Evolutionary conservation across 805 yeast species (phyloP), one percentile per base, ranked within the genome.

Genomic region (Ogataea pilisensis): DNA sequence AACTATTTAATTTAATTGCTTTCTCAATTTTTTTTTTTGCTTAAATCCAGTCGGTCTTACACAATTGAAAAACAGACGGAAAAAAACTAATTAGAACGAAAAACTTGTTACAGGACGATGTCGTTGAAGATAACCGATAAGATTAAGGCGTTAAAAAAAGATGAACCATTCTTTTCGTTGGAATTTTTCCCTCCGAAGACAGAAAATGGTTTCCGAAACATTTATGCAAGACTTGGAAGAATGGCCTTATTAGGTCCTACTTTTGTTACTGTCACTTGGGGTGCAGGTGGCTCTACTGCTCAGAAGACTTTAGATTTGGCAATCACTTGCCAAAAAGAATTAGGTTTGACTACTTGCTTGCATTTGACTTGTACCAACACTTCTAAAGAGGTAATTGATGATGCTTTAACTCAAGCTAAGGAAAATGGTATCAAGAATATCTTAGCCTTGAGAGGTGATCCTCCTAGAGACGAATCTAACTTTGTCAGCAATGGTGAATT

Each of bases 161-260:
- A 68, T 16, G 77, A 69, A 55, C 75, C 73, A 39, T 86, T 81
- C 59, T 78, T 87, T 53, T 90, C 97, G 8, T 74, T 89, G 53
- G 99, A 93, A 69, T 93, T 93, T 63, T 93, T 93, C 67, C 99
- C 99, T 6, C 99, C 99, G 19, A 89, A 93, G 64, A 93, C 99
- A 0, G 90, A 85, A 24, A 49, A 72, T 56, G 99, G 98, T 51
- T 75, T 85, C 60, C 74, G 84, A 48, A 93, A 93, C 64, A 67
- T 93, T 46, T 69, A 85, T 37, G 88, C 90, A 22, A 83, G 99
- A 63, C 77, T 93, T 65, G 79, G 78, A 55, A 80, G 99, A 55
- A 83, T 93, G 90, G 79, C 86, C 48, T 83, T 84, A 3, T 66
- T 93, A 46, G 90, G 89, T 42, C 98, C 98, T 3, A 67, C 83